Percentiles rank a stretch among this genome's conserved stretches.
phyloP scores from a whole-genome alignment of 2,329 filamentous ascomycete species.

The Coleophoma eucalyptorum region DNA sequence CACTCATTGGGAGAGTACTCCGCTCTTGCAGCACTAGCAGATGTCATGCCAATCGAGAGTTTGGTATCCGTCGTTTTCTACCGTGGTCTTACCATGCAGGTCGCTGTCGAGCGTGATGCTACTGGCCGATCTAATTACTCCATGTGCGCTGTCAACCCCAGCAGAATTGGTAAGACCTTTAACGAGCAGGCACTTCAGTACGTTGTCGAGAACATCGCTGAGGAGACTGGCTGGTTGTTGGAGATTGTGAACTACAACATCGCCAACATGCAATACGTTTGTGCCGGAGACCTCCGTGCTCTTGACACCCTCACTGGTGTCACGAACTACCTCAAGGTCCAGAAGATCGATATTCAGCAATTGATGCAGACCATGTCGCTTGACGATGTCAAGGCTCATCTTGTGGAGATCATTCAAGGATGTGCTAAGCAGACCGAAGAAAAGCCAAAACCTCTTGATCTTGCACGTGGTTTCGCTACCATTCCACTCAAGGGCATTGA shows the following conservation, averaged over 20 bases:
- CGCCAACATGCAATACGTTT: constrained; percentile 73
- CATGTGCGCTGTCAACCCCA: constrained; percentile 99
- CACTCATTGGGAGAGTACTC: constrained; percentile 99
- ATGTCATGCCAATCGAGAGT: constrained; percentile 99
- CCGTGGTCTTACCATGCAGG: constrained; percentile 97
- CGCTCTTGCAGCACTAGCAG: constrained; percentile 88
- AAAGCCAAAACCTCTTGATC: constrained; percentile 83
- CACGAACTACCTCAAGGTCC: constrained; percentile 93
- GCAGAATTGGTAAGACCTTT: constrained; percentile 97
- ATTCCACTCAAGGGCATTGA: constrained; percentile 97
- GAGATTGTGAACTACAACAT: constrained; percentile 97
- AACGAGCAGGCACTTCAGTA: constrained; percentile 97
- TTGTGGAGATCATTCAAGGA: constrained; percentile 86
- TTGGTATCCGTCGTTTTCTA: constrained; percentile 99
- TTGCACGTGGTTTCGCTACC: constrained; percentile 93
- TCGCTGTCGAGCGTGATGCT: constrained; percentile 94
- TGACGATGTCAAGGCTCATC: constrained; percentile 85
- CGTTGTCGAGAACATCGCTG: constrained; percentile 90
- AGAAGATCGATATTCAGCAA: constrained; percentile 95
- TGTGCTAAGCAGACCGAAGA: constrained; percentile 82
- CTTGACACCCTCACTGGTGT: constrained; percentile 64
- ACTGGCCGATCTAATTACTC: constrained; percentile 94
- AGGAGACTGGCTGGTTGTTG: constrained; percentile 90
- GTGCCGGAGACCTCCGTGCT: constrained; percentile 65
- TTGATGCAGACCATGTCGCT: constrained; percentile 82